Conservation (phyloP, 208 protist species). For the Willaertia magna region DNA sequence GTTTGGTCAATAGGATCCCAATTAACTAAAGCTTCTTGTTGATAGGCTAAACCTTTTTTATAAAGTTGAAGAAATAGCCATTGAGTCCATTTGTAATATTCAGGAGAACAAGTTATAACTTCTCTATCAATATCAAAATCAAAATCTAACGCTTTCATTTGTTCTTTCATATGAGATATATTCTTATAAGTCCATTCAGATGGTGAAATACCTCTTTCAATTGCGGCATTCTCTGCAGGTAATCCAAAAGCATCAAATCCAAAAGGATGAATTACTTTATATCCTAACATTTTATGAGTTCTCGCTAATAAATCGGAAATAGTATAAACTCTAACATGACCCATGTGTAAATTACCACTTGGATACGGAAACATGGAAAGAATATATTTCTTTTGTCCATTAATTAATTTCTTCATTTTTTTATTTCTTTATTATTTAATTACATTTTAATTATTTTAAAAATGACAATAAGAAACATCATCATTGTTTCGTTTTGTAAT, state of each 20-base stretch:
- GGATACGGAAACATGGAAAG: slow-evolving; percentile 14
- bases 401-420: too few relatives aligned
- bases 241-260: slow-evolving; percentile 69
- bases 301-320: neutral
- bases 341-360: slow-evolving; percentile 5
- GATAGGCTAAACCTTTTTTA: slow-evolving; percentile 44
- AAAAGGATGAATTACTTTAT: slow-evolving; percentile 61
- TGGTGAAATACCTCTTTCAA: slow-evolving; percentile 39
- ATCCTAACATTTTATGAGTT: neutral
- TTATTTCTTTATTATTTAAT: too few relatives aligned
- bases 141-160: slow-evolving; percentile 43
- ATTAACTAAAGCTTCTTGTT: slow-evolving; percentile 36
- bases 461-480: too few relatives aligned
- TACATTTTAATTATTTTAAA: too few relatives aligned
- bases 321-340: slow-evolving; percentile 13
- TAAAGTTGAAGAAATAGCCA: slow-evolving; percentile 54
- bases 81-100: slow-evolving; percentile 64
- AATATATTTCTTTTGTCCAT: neutral
- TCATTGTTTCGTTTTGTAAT: too few relatives aligned
- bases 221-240: slow-evolving; percentile 63
- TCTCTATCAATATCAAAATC: slow-evolving; percentile 53
- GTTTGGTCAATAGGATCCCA: slow-evolving; percentile 58
- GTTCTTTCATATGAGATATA: slow-evolving; percentile 45
- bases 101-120: slow-evolving; percentile 43
- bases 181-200: slow-evolving; percentile 47